Evolutionary conservation across 352 stramenopile species (phyloP).

Genomic region (Globisporangium canariense): DNA sequence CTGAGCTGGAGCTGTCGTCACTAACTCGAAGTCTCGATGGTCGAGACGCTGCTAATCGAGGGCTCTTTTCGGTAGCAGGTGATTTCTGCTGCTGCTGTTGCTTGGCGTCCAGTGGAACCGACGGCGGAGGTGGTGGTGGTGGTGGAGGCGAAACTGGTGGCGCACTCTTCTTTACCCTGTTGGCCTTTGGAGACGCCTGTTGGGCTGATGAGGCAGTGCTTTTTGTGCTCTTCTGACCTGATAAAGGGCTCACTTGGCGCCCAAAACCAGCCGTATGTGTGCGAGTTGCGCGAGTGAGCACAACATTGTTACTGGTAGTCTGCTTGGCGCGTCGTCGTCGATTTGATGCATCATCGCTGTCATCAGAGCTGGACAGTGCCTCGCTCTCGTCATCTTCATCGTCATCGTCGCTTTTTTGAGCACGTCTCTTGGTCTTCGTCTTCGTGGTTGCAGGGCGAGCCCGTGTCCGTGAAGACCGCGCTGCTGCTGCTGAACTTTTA

Average conservation of each 20-base stretch:
- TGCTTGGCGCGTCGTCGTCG: conserved; percentile 6
- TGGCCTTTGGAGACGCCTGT: conserved; percentile 10
- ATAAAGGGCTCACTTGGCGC: neutral
- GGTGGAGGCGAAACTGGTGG: conserved; percentile 20
- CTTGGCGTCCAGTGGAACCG: conserved; percentile 18
- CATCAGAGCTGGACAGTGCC: neutral
- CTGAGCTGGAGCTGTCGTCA: conserved; percentile 61
- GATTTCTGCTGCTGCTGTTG: conserved; percentile 7
- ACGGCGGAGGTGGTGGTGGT: conserved; percentile 19
- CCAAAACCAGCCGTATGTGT: neutral
- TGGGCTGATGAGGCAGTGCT: neutral
- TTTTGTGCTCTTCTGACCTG: neutral
- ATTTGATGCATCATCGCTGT: conserved; percentile 4
- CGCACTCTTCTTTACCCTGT: neutral
- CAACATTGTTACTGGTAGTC: neutral
- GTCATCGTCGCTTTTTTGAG: neutral
- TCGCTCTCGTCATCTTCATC: conserved; percentile 6
- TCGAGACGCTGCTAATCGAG: conserved; percentile 15
- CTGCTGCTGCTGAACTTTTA: neutral
- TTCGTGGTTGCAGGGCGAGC: neutral
- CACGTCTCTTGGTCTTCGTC: neutral
- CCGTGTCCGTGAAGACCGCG: conserved; percentile 13
- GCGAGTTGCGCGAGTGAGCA: conserved; percentile 2
- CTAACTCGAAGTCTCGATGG: conserved; percentile 40
- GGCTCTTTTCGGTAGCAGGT: conserved; percentile 6